Base-by-base conservation (phyloP, 805 yeast species). In the Sugiyamaella valdiviana region DNA sequence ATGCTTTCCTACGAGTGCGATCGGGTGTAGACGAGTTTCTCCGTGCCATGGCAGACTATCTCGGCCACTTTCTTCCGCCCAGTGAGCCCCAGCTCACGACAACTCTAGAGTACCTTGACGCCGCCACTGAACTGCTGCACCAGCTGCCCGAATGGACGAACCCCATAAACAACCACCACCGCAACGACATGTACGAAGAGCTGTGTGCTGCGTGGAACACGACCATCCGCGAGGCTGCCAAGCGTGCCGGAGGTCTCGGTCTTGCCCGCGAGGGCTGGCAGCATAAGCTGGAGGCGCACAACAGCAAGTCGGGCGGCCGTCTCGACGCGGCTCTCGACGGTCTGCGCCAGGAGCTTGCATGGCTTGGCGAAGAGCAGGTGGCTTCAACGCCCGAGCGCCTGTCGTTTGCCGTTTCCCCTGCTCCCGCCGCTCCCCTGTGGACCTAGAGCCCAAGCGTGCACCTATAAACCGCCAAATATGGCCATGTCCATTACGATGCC, bases 1-100 rank as follows among this genome's bases (percentile, higher is more conserved):
- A 87, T 60, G 79, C 90, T 3, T 87, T 79, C 62, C 66, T 84
- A 49, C 72, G 95, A 49, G 85, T 88, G 35, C 80, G 84, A 58
- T 77, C 83, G 5, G 66, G 71, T 50, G 74, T 85, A 52, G 76
- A 77, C 50, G 93, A 84, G 56, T 85, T 87, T 56, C 74, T 85
- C 51, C 72, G 74, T 52, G 79, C 86, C 19, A 68, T 88, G 46
- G 78, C 85, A 15, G 96, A 87, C 63, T 86, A 82, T 62, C 80
- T 85, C 4, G 69, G 83, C 50, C 78, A 77, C 57, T 83, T 82
- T 57, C 68, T 87, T 51, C 89, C 93, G 17, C 91, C 91, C 2
- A 72, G 77, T 45, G 87, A 82, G 58, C 52, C 69, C 20, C 78
- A 78, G 57, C 66, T 77, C 15, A 62, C 74, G 21, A 71, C 71